Conservation (phyloP, 1,139 yeast species). For the Yamadazyma conglobata region DNA sequence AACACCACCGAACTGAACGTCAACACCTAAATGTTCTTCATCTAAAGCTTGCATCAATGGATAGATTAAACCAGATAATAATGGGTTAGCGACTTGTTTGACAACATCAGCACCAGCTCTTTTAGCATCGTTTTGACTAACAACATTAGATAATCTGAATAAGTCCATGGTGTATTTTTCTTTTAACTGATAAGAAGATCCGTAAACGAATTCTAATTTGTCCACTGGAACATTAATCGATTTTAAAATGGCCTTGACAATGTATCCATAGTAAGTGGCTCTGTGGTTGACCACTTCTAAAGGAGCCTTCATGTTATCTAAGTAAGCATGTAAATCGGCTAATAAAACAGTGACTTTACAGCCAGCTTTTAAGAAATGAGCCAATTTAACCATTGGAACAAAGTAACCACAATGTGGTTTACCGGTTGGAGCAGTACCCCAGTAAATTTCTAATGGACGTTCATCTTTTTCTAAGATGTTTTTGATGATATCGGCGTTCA, state of each 20-base stretch:
- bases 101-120: slow-evolving; percentile 99
- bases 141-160: slow-evolving; percentile 76
- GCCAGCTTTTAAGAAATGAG: slow-evolving; percentile 93
- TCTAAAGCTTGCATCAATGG: slow-evolving; percentile 99
- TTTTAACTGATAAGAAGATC: slow-evolving; percentile 81
- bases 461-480: slow-evolving; percentile 76
- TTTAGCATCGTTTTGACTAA: slow-evolving; percentile 92
- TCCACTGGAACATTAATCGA: slow-evolving; percentile 92
- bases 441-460: slow-evolving; percentile 82
- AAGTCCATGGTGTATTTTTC: slow-evolving; percentile 83
- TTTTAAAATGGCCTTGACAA: slow-evolving; percentile 78
- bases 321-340: slow-evolving; percentile 96
- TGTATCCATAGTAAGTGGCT: slow-evolving; percentile 81
- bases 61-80: slow-evolving; percentile 88
- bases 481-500: slow-evolving; percentile 85
- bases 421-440: slow-evolving; percentile 88
- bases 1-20: slow-evolving; percentile 97
- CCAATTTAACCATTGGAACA: slow-evolving; percentile 95
- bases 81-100: slow-evolving; percentile 92
- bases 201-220: slow-evolving; percentile 75
- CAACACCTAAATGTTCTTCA: slow-evolving; percentile 85
- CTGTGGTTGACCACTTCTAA: slow-evolving; percentile 86
- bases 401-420: slow-evolving; percentile 98
- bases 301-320: slow-evolving; percentile 98
- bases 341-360: slow-evolving; percentile 88